phyloP scores from a whole-genome alignment of 2,329 filamentous ascomycete species.

The Trichoderma asperellum region DNA sequence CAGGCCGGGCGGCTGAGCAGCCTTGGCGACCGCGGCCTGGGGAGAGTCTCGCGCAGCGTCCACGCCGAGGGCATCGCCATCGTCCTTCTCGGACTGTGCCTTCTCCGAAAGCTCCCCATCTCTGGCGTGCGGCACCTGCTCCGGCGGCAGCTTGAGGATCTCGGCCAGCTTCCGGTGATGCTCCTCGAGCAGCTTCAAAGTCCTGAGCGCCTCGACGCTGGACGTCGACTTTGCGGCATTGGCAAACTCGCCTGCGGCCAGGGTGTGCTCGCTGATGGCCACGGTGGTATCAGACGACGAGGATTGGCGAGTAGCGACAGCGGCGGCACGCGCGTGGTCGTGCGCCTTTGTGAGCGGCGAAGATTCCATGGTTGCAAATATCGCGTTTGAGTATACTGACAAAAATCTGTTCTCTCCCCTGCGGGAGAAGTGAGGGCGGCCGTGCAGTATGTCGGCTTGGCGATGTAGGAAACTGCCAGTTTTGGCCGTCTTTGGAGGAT shows the following conservation, averaged over 20 bases:
- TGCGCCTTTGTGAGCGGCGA: conserved; percentile 67
- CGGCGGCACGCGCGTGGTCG: conserved; percentile 85
- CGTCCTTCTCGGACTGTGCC: conserved; percentile 34
- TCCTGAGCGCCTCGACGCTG: conserved; percentile 75
- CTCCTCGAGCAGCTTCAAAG: conserved; percentile 80
- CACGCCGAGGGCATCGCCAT: background rate
- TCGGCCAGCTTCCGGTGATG: conserved; percentile 85
- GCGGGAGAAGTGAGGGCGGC: background rate
- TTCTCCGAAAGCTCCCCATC: conserved; percentile 38
- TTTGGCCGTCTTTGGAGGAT: background rate
- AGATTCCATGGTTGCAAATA: conserved; percentile 40
- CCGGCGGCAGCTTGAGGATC: conserved; percentile 72
- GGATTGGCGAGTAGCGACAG: conserved; percentile 74
- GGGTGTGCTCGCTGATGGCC: conserved; percentile 84
- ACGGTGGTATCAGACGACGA: conserved; percentile 73
- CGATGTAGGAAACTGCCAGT: background rate
- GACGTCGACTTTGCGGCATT: conserved; percentile 75
- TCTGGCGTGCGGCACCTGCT: conserved; percentile 43
- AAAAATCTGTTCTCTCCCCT: background rate
- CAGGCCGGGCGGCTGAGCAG: conserved; percentile 38
- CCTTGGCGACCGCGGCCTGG: conserved; percentile 35
- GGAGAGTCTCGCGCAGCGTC: conserved; percentile 34
- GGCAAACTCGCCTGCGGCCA: conserved; percentile 86
- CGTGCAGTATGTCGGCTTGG: background rate
- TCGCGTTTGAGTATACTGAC: background rate